Base-by-base conservation (phyloP, 495 filamentous ascomycete genomes). In the Aspergillus hancockii region DNA sequence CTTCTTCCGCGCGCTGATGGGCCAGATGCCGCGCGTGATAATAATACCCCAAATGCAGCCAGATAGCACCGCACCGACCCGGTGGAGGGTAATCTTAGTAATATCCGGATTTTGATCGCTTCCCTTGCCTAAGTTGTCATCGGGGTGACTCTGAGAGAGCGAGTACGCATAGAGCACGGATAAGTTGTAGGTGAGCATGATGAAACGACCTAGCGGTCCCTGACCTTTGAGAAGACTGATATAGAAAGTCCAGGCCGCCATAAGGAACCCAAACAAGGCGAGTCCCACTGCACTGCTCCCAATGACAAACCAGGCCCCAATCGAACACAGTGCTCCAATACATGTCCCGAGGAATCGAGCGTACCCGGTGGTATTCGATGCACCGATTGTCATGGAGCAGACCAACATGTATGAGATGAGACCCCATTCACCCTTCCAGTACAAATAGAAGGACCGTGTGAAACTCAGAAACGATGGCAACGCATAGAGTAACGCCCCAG, bases 321-420 rank as follows among this genome's bases (percentile, higher is more conserved):
- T 81, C 0, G 92, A 89, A 63, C 86, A 86, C 6, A 83, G 63
- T 14, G 91, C 92, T 21, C 94, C 94, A 22, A 96, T 74, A 56
- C 90, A 81, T 8, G 93, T 98, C 50, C 94, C 94, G 18, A 89
- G 73, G 63, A 97, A 94, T 61, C 94, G 86, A 55, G 91, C 81
- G 73, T 81, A 85, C 4, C 91, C 92, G 5, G 93, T 96, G 18
- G 92, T 96, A 65, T 98, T 98, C 14, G 91, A 90, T 21, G 93
- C 90, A 8, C 94, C 94, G 43, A 97, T 91, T 0, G 93, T 98
- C 93, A 97, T 97, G 5, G 90, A 89, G 69, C 93, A 97, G n/a
- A 98, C 94, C 55, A 98, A 83, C 94, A 98, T 98, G 75, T 96
- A 98, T 0, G 93, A 97, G 31, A 98, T 70, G 1, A 98, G 78